Conservation (phyloP, 169 alveolate genomes). For the Babesia ovis region DNA sequence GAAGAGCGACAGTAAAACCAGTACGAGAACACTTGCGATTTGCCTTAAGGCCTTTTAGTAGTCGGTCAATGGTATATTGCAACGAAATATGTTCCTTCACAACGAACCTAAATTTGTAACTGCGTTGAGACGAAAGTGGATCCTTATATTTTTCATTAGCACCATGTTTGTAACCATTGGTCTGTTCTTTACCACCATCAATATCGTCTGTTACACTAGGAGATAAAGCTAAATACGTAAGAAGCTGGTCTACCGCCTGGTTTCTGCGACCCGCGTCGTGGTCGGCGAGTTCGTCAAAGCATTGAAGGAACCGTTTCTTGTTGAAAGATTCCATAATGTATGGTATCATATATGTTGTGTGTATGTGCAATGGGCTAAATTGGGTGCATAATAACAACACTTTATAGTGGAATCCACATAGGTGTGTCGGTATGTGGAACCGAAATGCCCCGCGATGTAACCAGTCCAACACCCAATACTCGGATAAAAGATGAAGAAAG, state of each 20-base stretch:
- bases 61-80: constrained; percentile 63
- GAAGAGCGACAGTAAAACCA: constrained; percentile 43
- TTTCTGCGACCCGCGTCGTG: constrained; percentile 18
- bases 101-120: constrained; percentile 32
- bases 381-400: too few species aligned
- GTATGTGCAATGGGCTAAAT: too few species aligned
- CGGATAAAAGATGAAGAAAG: too few species aligned
- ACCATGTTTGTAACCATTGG: background rate
- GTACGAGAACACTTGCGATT: constrained; percentile 35
- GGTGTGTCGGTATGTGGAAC: too few species aligned
- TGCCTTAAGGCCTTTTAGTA: constrained; percentile 39
- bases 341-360: too few species aligned
- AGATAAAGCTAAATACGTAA: constrained; percentile 1
- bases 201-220: background rate
- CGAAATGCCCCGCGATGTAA: too few species aligned
- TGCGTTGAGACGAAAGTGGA: constrained; percentile 43
- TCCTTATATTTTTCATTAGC: background rate
- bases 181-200: background rate
- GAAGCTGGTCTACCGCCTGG: constrained; percentile 34
- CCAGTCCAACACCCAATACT: too few species aligned
- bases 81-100: constrained; percentile 19
- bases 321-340: too few species aligned
- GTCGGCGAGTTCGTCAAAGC: constrained; percentile 56
- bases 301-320: constrained; percentile 17
- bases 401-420: too few species aligned